These are phyloP conservation scores for Eutrema yunnanense DNA, from an alignment of 345 rosid species.

Conservation along the genomic window DNA sequence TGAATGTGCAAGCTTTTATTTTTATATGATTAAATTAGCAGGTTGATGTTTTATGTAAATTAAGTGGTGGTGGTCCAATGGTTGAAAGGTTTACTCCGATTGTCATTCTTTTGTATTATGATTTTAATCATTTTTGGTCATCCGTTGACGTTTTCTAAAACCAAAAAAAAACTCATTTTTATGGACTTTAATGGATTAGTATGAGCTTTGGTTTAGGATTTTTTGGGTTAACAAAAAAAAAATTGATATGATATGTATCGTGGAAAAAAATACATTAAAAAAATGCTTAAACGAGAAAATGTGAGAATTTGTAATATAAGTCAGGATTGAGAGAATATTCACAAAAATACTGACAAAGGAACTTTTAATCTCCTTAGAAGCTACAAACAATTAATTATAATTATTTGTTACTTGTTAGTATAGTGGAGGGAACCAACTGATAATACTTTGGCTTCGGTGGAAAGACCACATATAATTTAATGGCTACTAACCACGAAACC, in stretches of 20 bases:
- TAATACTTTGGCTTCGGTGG: conserved; percentile 11
- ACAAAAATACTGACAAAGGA: background rate
- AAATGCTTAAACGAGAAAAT: background rate
- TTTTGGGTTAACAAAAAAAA: too few relatives aligned
- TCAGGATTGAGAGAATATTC: background rate
- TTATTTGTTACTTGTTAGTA: too few relatives aligned
- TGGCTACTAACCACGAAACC: conserved; percentile 17
- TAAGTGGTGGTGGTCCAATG: too few relatives aligned
- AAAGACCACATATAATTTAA: conserved; percentile 11
- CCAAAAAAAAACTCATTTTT: too few relatives aligned
- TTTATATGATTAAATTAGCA: background rate
- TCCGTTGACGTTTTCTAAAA: too few relatives aligned
- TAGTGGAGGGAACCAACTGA: conserved; percentile 13
- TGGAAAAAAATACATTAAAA: background rate
- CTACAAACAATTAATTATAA: too few relatives aligned
- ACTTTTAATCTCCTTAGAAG: background rate
- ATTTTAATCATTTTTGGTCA: too few relatives aligned
- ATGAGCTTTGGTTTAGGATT: too few relatives aligned
- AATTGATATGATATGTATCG: background rate
- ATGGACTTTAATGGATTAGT: too few relatives aligned
- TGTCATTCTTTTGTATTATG: too few relatives aligned
- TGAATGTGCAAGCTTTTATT: background rate
- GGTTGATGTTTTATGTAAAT: background rate
- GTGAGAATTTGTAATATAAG: background rate
- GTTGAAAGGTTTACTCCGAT: too few relatives aligned